Conservation (phyloP, 2,329 filamentous ascomycete genomes). For the Lizonia empirigonia region DNA sequence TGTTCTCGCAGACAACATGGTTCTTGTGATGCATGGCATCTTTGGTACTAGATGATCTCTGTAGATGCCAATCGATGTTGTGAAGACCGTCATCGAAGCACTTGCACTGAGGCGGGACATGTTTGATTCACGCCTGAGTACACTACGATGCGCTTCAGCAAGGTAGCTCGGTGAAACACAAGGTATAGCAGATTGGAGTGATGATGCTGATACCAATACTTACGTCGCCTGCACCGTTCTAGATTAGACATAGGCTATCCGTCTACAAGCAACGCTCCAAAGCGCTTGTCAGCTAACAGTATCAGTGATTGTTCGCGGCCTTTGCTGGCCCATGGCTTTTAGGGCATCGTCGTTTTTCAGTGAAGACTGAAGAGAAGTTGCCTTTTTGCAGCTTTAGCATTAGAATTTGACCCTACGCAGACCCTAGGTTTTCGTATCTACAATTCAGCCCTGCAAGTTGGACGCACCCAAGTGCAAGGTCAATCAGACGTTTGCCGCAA, state of each 20-base stretch:
- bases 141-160: conserved; percentile 4
- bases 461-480: neutral
- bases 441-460: neutral
- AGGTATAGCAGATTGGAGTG: conserved; percentile 9
- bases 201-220: conserved; percentile 2
- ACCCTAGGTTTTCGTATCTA: conserved; percentile 18
- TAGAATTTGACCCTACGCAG: conserved; percentile 14
- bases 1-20: conserved; percentile 1
- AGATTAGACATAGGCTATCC: conserved; percentile 12
- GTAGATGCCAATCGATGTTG: conserved; percentile 8
- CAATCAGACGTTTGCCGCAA: neutral
- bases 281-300: conserved; percentile 5
- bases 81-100: too few species aligned
- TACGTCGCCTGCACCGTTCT: conserved; percentile 9
- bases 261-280: conserved; percentile 14
- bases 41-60: conserved; percentile 5
- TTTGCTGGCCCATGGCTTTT: too few species aligned
- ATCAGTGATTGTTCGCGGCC: conserved; percentile 6
- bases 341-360: neutral
- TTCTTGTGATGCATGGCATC: conserved; percentile 12
- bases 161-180: too few species aligned
- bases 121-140: too few species aligned
- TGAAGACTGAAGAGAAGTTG: too few species aligned
- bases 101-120: too few species aligned
- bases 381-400: conserved; percentile 1